Base-by-base conservation (phyloP, 2,329 filamentous ascomycete genomes). In the Mariannaea sp. region DNA sequence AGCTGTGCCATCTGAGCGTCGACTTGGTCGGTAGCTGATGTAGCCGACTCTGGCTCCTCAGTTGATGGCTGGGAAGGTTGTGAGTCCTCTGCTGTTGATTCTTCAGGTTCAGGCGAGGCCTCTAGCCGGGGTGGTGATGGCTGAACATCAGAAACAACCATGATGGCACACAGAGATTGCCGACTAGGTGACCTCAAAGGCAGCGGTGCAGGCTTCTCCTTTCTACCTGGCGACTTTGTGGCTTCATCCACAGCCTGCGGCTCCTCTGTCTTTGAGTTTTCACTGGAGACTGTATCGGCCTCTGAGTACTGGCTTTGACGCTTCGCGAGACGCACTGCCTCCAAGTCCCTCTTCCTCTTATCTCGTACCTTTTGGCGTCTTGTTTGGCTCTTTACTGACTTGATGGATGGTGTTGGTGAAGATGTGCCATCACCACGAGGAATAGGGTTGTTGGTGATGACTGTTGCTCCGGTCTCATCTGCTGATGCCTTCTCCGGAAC, bases 301-400 rank as follows among this genome's bases (percentile, higher is more conserved):
- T 50, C 36, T 19, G 36, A 39, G 38, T 13, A 17, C 32, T n/a
- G 26, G 19, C 24, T 24, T 27, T 44, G 59, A 19, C 59, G 64
- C 12, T 64, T 67, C 5, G 60, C 60, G 14, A 33, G 58, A 7
- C 66, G 61, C 5, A 68, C 55, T 4, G 70, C 68, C 50, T 76
- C 73, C 53, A 77, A 68, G 27, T 77, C 75, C 13, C 73, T 67
- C 45, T 67, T 66, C 55, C 75, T 76, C 61, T 69, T 70, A 14
- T 75, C 71, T 17, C 69, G 70, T 5, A 77, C 75, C 39, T 66
- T 69, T 5, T 76, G 73, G 14, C 66, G 66, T 13, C 74, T 71
- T 29, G 61, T 73, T 32, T 68, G 63, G 35, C 64, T 73, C 26
- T 67, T 62, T 5, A 63, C 49, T 12, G 67, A 68, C 8, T 35